Conservation (phyloP, 805 yeast species). For the Wickerhamiella siamensis region DNA sequence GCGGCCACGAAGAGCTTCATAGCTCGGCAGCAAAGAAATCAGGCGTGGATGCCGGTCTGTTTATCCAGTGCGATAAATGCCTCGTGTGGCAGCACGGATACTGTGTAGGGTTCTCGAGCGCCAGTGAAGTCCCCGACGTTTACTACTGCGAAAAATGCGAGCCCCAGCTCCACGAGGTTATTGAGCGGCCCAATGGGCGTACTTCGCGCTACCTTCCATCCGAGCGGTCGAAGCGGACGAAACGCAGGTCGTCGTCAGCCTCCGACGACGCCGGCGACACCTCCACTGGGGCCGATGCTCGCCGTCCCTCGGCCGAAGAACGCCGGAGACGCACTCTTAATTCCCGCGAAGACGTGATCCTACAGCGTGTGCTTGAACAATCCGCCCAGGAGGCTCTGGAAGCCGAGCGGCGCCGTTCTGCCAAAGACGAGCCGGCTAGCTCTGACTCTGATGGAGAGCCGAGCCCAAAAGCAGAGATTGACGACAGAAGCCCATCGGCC, state of each 20-base stretch:
- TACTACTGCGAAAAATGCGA: constrained; percentile 90
- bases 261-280: neutral
- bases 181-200: constrained; percentile 33
- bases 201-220: constrained; percentile 38
- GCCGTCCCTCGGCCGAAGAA: constrained; percentile 1
- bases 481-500: too few relatives aligned
- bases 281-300: neutral
- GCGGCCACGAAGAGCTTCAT: constrained; percentile 37
- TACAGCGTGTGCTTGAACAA: constrained; percentile 30
- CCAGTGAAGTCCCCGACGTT: constrained; percentile 72
- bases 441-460: too few relatives aligned
- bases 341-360: constrained; percentile 26
- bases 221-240: constrained; percentile 8
- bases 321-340: constrained; percentile 20
- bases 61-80: constrained; percentile 90
- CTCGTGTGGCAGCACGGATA: constrained; percentile 96
- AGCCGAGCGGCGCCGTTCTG: constrained; percentile 11
- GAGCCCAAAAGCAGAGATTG: neutral
- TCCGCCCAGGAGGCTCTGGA: constrained; percentile 24
- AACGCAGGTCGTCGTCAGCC: constrained; percentile 2
- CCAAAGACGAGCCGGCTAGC: neutral
- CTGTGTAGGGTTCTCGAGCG: constrained; percentile 75
- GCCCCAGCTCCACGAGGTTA: constrained; percentile 63
- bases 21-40: constrained; percentile 19
- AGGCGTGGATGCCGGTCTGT: constrained; percentile 83